Base-by-base conservation (phyloP, 345 rosid species). In the Salix dunnii region DNA sequence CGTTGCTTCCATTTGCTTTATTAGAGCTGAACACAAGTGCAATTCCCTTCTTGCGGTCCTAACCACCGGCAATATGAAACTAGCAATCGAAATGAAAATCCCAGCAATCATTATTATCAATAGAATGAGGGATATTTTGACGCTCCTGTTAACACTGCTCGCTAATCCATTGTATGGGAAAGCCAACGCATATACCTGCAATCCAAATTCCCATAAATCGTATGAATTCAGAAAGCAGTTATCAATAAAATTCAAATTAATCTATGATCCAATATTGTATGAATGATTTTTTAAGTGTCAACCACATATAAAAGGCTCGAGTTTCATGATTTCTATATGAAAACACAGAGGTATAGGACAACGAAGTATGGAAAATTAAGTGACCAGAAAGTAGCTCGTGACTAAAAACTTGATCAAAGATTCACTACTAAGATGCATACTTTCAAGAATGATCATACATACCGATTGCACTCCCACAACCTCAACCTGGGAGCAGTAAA, bases 1-100 rank as follows among this genome's bases (percentile, higher is more conserved):
- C 42, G 97, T 92, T 43, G 91, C 89, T 79, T 91, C 97, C 91
- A 81, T 90, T 83, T 91, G 97, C 63, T 86, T 90, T 23, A 91
- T 88, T 36, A 95, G 66, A 3, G 74, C 77, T 67, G 87, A 83
- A 49, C 89, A 77, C 71, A 91, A 61, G 76, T 77, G 85, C 84
- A 84, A 86, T 81, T 86, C 91, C 77, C 82, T 84, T 51, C 49
- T 76, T 16, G 89, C 84, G 25, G 88, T 82, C 80, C 81, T 72
- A 8, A 38, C 67, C 82, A 84, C 86, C 6, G 86, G 76, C 67
- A 63, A 27, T 38, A 91, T 68, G 55, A 89, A 86, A 75, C 70
- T 72, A 27, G 82, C 51, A 16, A 82, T 51, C 17, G 73, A 72
- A 36, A 88, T 51, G 21, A 82, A 49, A 28, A 81, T 61, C 2